These are phyloP conservation scores for Lyophyllum semitale DNA, from an alignment of 768 basidiomycete genomes.

Conservation along the genomic window DNA sequence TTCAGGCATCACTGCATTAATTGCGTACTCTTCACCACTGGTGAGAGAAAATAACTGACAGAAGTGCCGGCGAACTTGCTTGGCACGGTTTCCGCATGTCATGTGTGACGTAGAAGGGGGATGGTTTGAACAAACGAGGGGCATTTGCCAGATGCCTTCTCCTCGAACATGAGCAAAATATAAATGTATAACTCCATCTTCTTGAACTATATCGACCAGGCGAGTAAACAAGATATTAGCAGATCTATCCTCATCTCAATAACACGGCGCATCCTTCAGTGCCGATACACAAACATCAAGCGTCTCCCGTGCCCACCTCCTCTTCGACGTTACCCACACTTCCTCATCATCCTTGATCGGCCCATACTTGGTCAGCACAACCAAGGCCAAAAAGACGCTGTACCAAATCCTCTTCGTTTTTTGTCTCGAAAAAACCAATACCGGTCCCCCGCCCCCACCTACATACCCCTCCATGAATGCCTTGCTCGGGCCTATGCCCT, in stretches of 20 bases:
- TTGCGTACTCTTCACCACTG: too few species aligned
- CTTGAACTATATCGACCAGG: too few species aligned
- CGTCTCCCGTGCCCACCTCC: conserved; percentile 43
- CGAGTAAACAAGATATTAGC: too few species aligned
- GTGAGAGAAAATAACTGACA: too few species aligned
- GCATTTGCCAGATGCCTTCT: too few species aligned
- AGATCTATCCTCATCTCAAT: conserved; percentile 1
- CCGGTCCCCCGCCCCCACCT: conserved; percentile 44
- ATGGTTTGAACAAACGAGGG: too few species aligned
- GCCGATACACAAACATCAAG: conserved; percentile 38
- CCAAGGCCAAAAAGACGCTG: conserved; percentile 61
- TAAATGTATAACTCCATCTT: too few species aligned
- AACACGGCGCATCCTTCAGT: conserved; percentile 54
- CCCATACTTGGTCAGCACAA: conserved; percentile 47
- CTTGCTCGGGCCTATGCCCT: conserved; percentile 39
- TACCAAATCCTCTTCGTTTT: conserved; percentile 81
- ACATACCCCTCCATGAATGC: conserved; percentile 66
- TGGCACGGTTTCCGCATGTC: too few species aligned
- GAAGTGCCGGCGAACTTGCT: too few species aligned
- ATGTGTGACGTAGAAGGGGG: too few species aligned
- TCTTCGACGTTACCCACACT: conserved; percentile 22
- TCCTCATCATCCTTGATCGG: conserved; percentile 11
- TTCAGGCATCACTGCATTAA: too few species aligned
- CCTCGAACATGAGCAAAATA: too few species aligned
- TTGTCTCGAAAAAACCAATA: conserved; percentile 64